A percentile compares a stretch with the other conserved stretches of the same genome.
phyloP scores from a whole-genome alignment of 352 stramenopile genomes.

The Phytophthora macrochlamydospora region DNA sequence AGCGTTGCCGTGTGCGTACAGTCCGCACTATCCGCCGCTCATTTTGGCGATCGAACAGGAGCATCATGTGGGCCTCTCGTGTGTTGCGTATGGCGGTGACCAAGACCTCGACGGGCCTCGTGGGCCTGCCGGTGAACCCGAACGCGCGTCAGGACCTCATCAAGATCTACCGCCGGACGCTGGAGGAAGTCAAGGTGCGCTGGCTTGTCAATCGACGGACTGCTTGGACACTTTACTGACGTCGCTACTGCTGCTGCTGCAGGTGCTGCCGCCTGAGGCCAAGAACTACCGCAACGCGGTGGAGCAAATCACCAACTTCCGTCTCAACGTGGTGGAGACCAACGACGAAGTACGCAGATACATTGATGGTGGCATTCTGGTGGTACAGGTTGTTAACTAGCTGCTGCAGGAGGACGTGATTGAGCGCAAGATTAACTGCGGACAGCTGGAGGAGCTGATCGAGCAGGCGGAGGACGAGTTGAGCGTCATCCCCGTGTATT shows the following conservation, averaged over 20 bases:
- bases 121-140: constrained; percentile 84
- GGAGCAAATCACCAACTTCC: constrained; percentile 88
- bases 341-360: constrained; percentile 68
- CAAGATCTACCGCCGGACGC: constrained; percentile 82
- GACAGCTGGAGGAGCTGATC: constrained; percentile 88
- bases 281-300: constrained; percentile 80
- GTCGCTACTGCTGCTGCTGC: constrained; percentile 10
- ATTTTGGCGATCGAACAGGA: constrained; percentile 8
- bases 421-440: constrained; percentile 88
- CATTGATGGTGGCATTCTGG: constrained; percentile 8
- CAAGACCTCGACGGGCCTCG: constrained; percentile 88
- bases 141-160: constrained; percentile 87
- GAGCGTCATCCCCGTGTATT: constrained; percentile 84
- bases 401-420: constrained; percentile 69
- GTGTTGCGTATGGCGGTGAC: constrained; percentile 85
- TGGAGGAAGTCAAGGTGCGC: constrained; percentile 79
- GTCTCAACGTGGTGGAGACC: constrained; percentile 72
- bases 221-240: neutral
- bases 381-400: constrained; percentile 10
- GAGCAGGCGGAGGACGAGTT: constrained; percentile 88
- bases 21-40: neutral
- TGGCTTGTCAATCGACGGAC: neutral
- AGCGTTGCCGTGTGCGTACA: neutral
- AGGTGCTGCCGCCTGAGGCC: constrained; percentile 71
- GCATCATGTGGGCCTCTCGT: constrained; percentile 81